phyloP scores from a whole-genome alignment of 140 eudicot genomes.

The Flaveria floridana region DNA sequence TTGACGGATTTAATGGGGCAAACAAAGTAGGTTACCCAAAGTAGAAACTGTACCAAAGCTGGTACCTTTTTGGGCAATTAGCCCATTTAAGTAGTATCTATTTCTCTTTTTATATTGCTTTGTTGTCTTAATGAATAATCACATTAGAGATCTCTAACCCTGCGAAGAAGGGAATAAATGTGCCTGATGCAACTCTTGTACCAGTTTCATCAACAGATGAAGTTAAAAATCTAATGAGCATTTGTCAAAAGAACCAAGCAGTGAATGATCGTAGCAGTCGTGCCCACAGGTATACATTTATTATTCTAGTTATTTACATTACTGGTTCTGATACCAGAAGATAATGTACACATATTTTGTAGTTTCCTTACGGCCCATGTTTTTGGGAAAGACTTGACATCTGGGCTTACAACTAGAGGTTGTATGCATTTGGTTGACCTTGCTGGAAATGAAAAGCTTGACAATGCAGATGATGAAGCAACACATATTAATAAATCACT shows the following conservation, averaged over 20 bases:
- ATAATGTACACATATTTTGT: constrained; percentile 22
- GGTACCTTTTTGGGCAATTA: neutral
- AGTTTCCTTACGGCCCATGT: constrained; percentile 85
- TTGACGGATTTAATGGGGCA: neutral
- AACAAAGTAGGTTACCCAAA: neutral
- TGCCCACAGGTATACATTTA: constrained; percentile 60
- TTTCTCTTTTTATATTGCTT: neutral
- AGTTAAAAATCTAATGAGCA: constrained; percentile 59
- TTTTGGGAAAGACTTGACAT: constrained; percentile 61
- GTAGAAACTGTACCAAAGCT: neutral
- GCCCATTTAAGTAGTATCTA: neutral
- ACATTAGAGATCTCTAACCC: constrained; percentile 69
- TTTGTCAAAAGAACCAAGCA: constrained; percentile 63
- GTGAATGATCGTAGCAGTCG: constrained; percentile 73
- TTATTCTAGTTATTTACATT: neutral
- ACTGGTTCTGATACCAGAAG: neutral
- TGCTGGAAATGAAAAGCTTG: constrained; percentile 75
- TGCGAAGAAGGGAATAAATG: constrained; percentile 64
- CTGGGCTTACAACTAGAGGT: constrained; percentile 56
- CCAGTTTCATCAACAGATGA: constrained; percentile 69
- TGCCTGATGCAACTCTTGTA: constrained; percentile 72
- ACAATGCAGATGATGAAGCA: constrained; percentile 67
- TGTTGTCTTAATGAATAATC: constrained; percentile 39
- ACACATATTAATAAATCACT: constrained; percentile 56
- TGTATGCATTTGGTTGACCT: constrained; percentile 83